These are phyloP conservation scores for Thuidium tamariscinum DNA, from an alignment of 225 moss, liverwort and hornwort species.

Conservation along the genomic window DNA sequence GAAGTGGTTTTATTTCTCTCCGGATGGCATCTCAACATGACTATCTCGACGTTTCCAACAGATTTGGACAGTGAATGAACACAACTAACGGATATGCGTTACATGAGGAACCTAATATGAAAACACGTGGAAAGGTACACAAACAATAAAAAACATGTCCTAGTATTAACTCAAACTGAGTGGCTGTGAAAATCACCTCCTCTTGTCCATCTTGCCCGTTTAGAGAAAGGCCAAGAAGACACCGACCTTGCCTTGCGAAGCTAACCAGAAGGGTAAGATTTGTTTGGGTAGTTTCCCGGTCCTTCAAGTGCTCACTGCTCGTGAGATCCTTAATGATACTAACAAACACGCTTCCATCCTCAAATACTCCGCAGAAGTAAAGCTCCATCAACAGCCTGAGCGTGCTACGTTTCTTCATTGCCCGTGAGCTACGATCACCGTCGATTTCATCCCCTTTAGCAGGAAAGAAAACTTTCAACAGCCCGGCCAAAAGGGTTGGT, in stretches of 20 bases:
- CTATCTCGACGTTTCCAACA: not conserved
- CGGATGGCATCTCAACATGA: not conserved
- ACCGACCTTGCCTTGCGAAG: conserved; percentile 94
- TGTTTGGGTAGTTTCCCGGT: conserved; percentile 87
- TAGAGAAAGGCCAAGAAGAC: conserved; percentile 74
- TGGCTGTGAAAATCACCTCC: conserved; percentile 36
- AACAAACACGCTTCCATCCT: conserved; percentile 80
- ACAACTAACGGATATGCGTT: not conserved
- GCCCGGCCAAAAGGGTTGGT: conserved; percentile 65
- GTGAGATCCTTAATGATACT: conserved; percentile 81
- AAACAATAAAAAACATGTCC: not conserved
- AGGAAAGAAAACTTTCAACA: conserved; percentile 78
- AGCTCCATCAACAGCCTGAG: conserved; percentile 89
- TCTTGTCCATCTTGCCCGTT: conserved; percentile 84
- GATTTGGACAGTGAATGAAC: not conserved
- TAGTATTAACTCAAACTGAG: not conserved
- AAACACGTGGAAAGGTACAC: not conserved
- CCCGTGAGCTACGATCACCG: conserved; percentile 80
- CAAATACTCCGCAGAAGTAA: conserved; percentile 92
- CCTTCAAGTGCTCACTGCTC: conserved; percentile 75
- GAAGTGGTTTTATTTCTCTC: not conserved
- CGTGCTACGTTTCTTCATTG: conserved; percentile 91
- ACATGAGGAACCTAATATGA: not conserved
- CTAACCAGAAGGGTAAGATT: conserved; percentile 95
- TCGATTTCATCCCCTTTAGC: conserved; percentile 79